These are phyloP conservation scores for Taphrina pruni DNA, from an alignment of 1,139 yeast species.

Conservation along the genomic window DNA sequence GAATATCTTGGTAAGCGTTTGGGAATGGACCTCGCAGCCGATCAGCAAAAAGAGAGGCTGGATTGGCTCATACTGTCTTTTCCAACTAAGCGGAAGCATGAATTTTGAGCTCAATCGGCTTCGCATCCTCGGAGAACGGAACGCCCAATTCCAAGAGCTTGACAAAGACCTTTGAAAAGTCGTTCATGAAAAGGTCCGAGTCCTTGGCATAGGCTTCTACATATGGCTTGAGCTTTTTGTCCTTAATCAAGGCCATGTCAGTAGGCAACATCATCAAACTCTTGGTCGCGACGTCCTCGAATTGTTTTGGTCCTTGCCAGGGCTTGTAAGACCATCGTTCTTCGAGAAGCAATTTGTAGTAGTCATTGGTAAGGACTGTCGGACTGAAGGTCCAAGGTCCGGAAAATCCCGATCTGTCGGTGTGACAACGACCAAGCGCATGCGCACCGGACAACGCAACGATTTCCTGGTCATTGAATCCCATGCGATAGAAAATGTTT, in stretches of 20 bases:
- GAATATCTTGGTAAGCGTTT: too few species aligned
- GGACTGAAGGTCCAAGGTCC: slow-evolving; percentile 97
- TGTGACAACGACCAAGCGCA: slow-evolving; percentile 69
- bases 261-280: slow-evolving; percentile 70
- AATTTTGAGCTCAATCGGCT: slow-evolving; percentile 19
- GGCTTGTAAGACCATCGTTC: slow-evolving; percentile 77
- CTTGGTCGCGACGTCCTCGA: slow-evolving; percentile 69
- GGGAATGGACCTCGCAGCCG: too few species aligned
- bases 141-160: slow-evolving; percentile 67
- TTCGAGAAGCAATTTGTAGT: slow-evolving; percentile 69
- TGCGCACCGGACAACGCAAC: slow-evolving; percentile 72
- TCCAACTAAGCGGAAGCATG: slow-evolving; percentile 11
- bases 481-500: slow-evolving; percentile 64
- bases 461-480: slow-evolving; percentile 67
- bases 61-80: too few species aligned
- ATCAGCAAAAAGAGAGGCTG: too few species aligned
- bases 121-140: slow-evolving; percentile 43
- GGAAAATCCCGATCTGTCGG: slow-evolving; percentile 65
- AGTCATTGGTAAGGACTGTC: slow-evolving; percentile 65
- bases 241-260: slow-evolving; percentile 63
- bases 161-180: slow-evolving; percentile 62
- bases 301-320: slow-evolving; percentile 58
- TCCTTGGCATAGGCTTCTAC: slow-evolving; percentile 64
- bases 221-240: slow-evolving; percentile 58
- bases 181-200: slow-evolving; percentile 59